Base-by-base conservation (phyloP, 345 rosid genomes). In the Dipteronia sinensis region DNA sequence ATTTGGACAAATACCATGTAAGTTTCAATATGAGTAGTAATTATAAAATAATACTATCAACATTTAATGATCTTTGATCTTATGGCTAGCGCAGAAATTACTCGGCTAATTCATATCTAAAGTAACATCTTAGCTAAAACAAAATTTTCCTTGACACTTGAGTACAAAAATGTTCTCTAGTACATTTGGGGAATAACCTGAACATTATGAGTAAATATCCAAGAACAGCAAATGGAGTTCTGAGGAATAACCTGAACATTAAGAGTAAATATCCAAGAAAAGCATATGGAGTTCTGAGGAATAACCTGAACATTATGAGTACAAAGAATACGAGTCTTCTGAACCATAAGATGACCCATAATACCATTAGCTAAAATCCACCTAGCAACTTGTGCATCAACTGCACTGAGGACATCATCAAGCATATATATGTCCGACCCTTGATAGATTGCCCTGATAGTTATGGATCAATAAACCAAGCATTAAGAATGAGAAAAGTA, bases 351-450 rank as follows among this genome's bases (percentile, higher is more conserved):
- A 81, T 94, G 90, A 58, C 98, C 96, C 40, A 80, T 73, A 81
- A 95, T 89, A 74, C 90, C 93, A 61, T 88, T 89, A 38, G 86
- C 80, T 78, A 95, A 87, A 79, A 95, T 92, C 91, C 95, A 92
- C 67, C 79, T 86, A 46, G 92, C 97, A 85, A 95, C 99, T 83
- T 89, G 92, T 49, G 98, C 89, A 90, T 95, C 98, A 2, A 95
- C 99, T n/a, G 99, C 96, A 77, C 98, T 93, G 23, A 95, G 91
- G 79, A 95, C 89, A 81, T 95, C 98, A 83, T 93, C 98, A 79
- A 95, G 93, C 69, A 95, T 81, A 80, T 84, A 86, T 67, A 90
- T 78, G 61, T 93, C 92, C 15, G 90, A 86, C 65, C 81, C 88
- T 29, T 83, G 91, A 87, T 93, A 95, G 73, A 93, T 73, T 72